A percentile compares a stretch with the other conserved stretches of the same genome.
These are phyloP conservation scores for Leavenworthia alabamica DNA, from an alignment of 345 rosid species.

Conservation along the genomic window DNA sequence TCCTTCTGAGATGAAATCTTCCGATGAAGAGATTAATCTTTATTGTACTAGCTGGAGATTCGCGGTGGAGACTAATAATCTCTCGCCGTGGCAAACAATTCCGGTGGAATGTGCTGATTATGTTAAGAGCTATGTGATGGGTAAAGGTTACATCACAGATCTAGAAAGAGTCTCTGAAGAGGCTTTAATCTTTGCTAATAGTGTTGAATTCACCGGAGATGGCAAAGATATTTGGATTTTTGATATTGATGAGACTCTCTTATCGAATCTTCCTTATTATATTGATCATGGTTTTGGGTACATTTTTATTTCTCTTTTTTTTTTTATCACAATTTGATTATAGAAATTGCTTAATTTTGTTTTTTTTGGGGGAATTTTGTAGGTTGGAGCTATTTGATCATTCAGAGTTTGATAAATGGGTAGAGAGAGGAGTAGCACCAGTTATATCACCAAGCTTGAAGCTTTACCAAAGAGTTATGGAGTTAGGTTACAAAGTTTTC, in stretches of 20 bases:
- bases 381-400: slow-evolving; percentile 68
- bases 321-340: background rate
- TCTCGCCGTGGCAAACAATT: slow-evolving; percentile 73
- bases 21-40: slow-evolving; percentile 42
- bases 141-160: slow-evolving; percentile 56
- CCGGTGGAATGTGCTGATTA: slow-evolving; percentile 66
- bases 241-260: slow-evolving; percentile 85
- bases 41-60: slow-evolving; percentile 91
- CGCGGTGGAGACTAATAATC: slow-evolving; percentile 72
- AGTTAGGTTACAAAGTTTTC: slow-evolving; percentile 69
- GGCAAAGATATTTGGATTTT: slow-evolving; percentile 85
- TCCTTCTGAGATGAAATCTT: slow-evolving; percentile 27
- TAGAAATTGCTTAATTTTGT: background rate
- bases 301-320: slow-evolving; percentile 1
- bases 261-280: slow-evolving; percentile 89
- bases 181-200: slow-evolving; percentile 54
- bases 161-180: slow-evolving; percentile 57
- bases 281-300: slow-evolving; percentile 73
- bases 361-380: slow-evolving; percentile 23
- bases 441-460: slow-evolving; percentile 64
- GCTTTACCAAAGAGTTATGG: slow-evolving; percentile 57
- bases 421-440: slow-evolving; percentile 63
- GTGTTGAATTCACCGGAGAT: slow-evolving; percentile 44
- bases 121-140: slow-evolving; percentile 58
- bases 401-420: slow-evolving; percentile 72